phyloP scores from a whole-genome alignment of 2,329 filamentous ascomycete species.

The Diaporthe aspalathi region DNA sequence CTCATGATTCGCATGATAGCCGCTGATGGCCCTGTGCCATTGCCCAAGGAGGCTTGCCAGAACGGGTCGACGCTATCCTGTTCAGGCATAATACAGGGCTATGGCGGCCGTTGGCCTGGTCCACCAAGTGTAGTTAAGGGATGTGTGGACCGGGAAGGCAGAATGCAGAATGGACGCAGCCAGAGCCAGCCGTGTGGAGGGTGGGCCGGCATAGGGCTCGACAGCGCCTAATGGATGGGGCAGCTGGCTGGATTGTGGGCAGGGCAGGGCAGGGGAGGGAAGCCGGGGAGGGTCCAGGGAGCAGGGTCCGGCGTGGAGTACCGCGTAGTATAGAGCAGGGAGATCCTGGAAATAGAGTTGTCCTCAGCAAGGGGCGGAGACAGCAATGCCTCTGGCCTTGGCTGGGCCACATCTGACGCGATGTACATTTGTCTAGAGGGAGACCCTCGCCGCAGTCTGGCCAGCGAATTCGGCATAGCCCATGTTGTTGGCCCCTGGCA shows the following conservation, averaged over 20 bases:
- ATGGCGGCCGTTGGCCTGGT: not conserved
- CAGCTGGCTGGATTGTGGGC: constrained; percentile 22
- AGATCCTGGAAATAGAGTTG: constrained; percentile 20
- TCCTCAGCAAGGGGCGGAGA: constrained; percentile 20
- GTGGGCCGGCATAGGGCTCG: constrained; percentile 31
- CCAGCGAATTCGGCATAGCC: not conserved
- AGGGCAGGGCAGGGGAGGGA: constrained; percentile 1
- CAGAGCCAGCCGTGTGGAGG: not conserved
- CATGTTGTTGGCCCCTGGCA: constrained; percentile 7
- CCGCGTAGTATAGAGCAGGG: constrained; percentile 1
- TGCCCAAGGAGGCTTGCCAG: constrained; percentile 19
- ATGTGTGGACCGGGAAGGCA: constrained; percentile 21
- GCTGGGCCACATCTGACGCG: constrained; percentile 17
- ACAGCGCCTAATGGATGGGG: constrained; percentile 31
- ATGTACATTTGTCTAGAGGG: constrained; percentile 25
- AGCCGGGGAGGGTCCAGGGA: constrained; percentile 19
- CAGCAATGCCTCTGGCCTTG: constrained; percentile 31
- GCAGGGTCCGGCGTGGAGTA: constrained; percentile 22
- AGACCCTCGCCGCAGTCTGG: not conserved
- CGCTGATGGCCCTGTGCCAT: constrained; percentile 15
- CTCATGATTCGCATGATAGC: constrained; percentile 33
- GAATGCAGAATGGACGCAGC: constrained; percentile 4
- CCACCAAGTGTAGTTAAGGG: constrained; percentile 34
- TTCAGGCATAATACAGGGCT: constrained; percentile 11
- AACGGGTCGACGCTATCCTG: constrained; percentile 13